Conservation (phyloP, 106 monocot species). For the Dendrobium officinale region DNA sequence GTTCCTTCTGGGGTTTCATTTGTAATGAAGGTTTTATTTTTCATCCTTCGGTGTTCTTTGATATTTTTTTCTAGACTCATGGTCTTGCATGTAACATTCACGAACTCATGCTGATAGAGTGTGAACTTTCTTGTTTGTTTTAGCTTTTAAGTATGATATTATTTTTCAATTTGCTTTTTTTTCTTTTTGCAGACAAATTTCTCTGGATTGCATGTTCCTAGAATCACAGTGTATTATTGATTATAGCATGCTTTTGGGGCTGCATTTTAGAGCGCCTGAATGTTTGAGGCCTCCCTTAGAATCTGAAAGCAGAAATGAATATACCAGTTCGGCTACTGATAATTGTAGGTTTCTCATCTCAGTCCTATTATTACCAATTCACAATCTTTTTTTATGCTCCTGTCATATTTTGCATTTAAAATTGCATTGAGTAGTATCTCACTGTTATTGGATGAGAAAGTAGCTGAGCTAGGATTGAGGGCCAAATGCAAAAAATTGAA, state of each 20-base stretch:
- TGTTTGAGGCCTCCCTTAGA: constrained; percentile 41
- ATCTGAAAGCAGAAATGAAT: constrained; percentile 23
- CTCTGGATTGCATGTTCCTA: constrained; percentile 75
- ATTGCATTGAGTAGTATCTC: background rate
- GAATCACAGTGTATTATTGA: constrained; percentile 94
- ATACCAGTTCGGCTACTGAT: constrained; percentile 17
- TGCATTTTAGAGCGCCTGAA: constrained; percentile 93
- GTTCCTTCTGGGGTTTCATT: background rate
- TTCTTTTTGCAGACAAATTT: constrained; percentile 65
- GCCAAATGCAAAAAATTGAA: background rate
- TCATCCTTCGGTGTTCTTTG: background rate
- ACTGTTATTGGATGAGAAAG: background rate
- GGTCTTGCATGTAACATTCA: background rate
- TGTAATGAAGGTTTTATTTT: background rate
- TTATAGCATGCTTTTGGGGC: constrained; percentile 90
- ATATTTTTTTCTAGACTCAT: background rate
- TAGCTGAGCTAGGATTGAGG: background rate
- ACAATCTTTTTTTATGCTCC: background rate
- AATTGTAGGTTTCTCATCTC: constrained; percentile 42
- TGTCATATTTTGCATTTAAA: background rate
- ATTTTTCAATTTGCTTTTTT: background rate
- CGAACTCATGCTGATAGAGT: background rate
- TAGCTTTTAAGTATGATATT: background rate
- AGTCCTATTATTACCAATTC: constrained; percentile 8
- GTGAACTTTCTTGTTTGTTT: background rate